Conservation (phyloP, 371 early-diverging fungal genomes). For the Umbelopsis sp. region DNA sequence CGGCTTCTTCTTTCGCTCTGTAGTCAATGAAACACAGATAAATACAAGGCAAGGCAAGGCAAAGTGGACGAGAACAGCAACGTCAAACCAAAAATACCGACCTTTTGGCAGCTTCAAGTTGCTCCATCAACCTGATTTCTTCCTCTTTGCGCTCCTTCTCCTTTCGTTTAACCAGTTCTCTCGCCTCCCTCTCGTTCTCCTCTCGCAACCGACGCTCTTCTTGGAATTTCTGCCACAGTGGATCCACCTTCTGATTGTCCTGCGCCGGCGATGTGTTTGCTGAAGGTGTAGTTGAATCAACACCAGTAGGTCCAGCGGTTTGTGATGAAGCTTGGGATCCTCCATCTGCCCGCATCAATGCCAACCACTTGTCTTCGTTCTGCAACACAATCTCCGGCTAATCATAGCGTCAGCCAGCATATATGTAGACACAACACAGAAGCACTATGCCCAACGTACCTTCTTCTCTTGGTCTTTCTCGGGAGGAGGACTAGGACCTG, state of each 20-base stretch:
- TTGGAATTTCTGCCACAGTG: conserved; percentile 32
- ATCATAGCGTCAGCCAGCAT: not conserved
- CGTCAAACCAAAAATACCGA: not conserved
- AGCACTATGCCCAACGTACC: not conserved
- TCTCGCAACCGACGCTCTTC: conserved; percentile 35
- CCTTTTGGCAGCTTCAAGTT: conserved; percentile 16
- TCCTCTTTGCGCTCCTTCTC: conserved; percentile 18
- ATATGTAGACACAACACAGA: too few relatives aligned
- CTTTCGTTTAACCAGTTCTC: conserved; percentile 12
- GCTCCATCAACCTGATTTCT: not conserved
- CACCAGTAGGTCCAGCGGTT: conserved; percentile 1
- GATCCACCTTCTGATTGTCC: conserved; percentile 29
- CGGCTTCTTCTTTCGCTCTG: conserved; percentile 16
- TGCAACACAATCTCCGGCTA: conserved; percentile 30
- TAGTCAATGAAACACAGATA: not conserved
- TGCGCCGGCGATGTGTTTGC: conserved; percentile 16
- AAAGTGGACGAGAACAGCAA: too few relatives aligned
- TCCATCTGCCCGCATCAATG: conserved; percentile 28
- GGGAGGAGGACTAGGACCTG: conserved; percentile 18
- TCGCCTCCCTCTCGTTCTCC: conserved; percentile 36
- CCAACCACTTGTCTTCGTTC: conserved; percentile 41
- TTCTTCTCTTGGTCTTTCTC: conserved; percentile 29
- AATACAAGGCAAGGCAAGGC: not conserved
- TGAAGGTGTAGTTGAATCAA: conserved; percentile 9
- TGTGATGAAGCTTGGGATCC: conserved; percentile 19